These are phyloP conservation scores for Penicillium carneum DNA, from an alignment of 2,329 filamentous ascomycete genomes.

Conservation along the genomic window DNA sequence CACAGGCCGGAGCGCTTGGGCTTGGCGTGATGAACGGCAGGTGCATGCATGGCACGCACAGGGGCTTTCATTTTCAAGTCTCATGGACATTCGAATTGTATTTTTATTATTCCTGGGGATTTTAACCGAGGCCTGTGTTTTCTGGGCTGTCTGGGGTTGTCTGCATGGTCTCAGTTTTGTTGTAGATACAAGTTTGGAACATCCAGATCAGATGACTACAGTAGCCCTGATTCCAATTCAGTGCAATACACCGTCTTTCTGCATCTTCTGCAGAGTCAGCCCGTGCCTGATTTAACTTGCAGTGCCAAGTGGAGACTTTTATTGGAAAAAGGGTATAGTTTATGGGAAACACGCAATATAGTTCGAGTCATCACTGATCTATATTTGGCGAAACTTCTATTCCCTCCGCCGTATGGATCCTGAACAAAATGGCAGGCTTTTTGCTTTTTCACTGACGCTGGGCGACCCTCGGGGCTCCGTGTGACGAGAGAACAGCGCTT, in stretches of 20 bases:
- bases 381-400: conserved; percentile 14
- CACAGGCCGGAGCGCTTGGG: conserved; percentile 16
- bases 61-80: conserved; percentile 12
- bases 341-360: conserved; percentile 2
- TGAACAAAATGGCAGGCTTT: conserved; percentile 8
- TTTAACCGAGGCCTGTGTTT: conserved; percentile 1
- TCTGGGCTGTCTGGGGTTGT: background rate
- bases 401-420: background rate
- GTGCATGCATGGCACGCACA: conserved; percentile 26
- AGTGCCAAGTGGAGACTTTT: conserved; percentile 20
- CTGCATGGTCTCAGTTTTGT: conserved; percentile 14
- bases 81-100: conserved; percentile 27
- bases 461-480: conserved; percentile 16
- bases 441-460: conserved; percentile 7
- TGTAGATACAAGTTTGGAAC: conserved; percentile 28
- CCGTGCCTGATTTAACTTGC: conserved; percentile 10
- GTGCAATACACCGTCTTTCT: conserved; percentile 11
- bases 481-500: conserved; percentile 43
- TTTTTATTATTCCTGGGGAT: background rate
- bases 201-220: conserved; percentile 25
- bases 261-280: background rate
- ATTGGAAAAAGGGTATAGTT: conserved; percentile 6
- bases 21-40: conserved; percentile 39
- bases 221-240: conserved; percentile 22
- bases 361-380: conserved; percentile 14